Percentiles rank a stretch among this genome's conserved stretches.
These are phyloP conservation scores for Linderniella brevidens DNA, from an alignment of 257 asterid genomes.

Conservation along the genomic window DNA sequence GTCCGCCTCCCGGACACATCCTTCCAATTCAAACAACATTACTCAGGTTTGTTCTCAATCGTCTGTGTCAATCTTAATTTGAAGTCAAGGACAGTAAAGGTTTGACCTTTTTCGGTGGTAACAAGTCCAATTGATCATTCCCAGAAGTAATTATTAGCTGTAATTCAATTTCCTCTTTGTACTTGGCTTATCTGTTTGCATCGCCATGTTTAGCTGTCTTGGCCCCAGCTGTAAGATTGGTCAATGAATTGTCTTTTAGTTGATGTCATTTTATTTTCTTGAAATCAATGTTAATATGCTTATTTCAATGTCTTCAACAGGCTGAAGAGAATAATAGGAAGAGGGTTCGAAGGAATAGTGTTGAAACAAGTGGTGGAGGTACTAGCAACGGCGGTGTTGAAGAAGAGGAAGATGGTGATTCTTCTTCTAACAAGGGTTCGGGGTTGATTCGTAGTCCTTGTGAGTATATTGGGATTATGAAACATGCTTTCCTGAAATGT, in stretches of 20 bases:
- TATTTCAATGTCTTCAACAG: slow-evolving; percentile 2
- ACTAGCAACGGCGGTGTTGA: slow-evolving; percentile 11
- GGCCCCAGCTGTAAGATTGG: too few relatives aligned
- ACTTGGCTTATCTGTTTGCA: too few relatives aligned
- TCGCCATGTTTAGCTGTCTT: too few relatives aligned
- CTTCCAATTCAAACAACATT: neutral
- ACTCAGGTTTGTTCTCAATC: too few relatives aligned
- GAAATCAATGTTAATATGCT: neutral
- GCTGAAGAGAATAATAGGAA: slow-evolving; percentile 11
- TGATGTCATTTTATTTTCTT: too few relatives aligned
- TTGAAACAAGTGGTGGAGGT: slow-evolving; percentile 14
- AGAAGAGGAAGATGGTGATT: slow-evolving; percentile 16
- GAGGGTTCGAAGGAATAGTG: slow-evolving; percentile 12
- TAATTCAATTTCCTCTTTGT: too few relatives aligned
- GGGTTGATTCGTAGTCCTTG: slow-evolving; percentile 29
- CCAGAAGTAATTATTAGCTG: too few relatives aligned
- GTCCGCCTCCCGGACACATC: slow-evolving; percentile 1
- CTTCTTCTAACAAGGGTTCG: slow-evolving; percentile 13
- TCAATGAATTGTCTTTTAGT: too few relatives aligned
- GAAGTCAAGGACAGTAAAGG: too few relatives aligned
- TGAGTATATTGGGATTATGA: slow-evolving; percentile 29
- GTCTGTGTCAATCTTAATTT: too few relatives aligned
- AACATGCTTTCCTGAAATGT: slow-evolving; percentile 45
- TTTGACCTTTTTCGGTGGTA: too few relatives aligned
- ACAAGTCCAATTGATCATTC: too few relatives aligned